These are phyloP conservation scores for Austroboletus novae-zelandiae DNA, from an alignment of 1,284 basidiomycete species.

Conservation along the genomic window DNA sequence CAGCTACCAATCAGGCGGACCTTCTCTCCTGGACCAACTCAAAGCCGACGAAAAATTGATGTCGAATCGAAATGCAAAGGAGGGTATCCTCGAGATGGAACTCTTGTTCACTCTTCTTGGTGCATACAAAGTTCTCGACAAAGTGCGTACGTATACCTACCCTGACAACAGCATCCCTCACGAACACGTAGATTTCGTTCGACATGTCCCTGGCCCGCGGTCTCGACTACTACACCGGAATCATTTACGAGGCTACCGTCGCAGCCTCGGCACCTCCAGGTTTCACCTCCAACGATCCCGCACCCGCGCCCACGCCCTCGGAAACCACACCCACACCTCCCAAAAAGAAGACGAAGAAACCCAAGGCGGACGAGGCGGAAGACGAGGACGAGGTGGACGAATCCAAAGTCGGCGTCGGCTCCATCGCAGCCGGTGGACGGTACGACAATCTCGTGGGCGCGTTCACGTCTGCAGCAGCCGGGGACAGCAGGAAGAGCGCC, in stretches of 20 bases:
- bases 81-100: constrained; percentile 90
- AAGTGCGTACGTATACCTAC: constrained; percentile 42
- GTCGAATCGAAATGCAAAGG: constrained; percentile 73
- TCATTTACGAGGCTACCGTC: constrained; percentile 97
- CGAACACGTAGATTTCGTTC: constrained; percentile 74
- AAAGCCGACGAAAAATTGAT: constrained; percentile 65
- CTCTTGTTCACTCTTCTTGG: constrained; percentile 83
- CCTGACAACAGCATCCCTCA: constrained; percentile 1
- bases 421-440: constrained; percentile 94
- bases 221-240: constrained; percentile 97
- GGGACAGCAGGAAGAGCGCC: constrained; percentile 64
- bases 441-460: constrained; percentile 98
- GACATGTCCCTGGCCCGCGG: constrained; percentile 96
- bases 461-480: constrained; percentile 81
- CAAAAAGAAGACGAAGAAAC: constrained; percentile 57
- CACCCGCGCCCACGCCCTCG: constrained; percentile 32
- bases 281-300: constrained; percentile 54
- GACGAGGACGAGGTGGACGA: constrained; percentile 92
- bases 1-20: constrained; percentile 54
- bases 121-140: constrained; percentile 79
- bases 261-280: constrained; percentile 91
- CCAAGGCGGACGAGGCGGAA: constrained; percentile 38
- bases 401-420: constrained; percentile 91
- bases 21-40: constrained; percentile 77
- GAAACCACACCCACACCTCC: constrained; percentile 29